phyloP scores from a whole-genome alignment of 2,329 filamentous ascomycete species.

The Aspergillus sp. region DNA sequence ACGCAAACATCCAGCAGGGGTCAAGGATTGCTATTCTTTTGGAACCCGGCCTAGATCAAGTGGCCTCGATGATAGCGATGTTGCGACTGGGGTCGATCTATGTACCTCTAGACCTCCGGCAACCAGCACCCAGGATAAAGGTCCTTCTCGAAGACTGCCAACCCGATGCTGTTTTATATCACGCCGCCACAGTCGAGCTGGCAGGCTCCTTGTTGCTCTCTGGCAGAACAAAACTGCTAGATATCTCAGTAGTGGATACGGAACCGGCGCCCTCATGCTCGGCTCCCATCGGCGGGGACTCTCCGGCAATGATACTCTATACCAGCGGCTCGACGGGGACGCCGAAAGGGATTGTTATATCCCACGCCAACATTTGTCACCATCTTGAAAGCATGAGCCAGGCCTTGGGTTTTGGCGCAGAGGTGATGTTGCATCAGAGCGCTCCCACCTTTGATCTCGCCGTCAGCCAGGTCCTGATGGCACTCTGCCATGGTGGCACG shows the following conservation, averaged over 20 bases:
- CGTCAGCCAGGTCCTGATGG: neutral
- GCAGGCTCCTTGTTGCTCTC: neutral
- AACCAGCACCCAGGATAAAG: neutral
- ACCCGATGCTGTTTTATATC: neutral
- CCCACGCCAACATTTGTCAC: neutral
- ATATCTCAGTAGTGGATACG: neutral
- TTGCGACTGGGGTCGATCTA: neutral
- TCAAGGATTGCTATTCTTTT: neutral
- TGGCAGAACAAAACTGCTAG: neutral
- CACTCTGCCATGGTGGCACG: neutral
- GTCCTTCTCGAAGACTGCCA: neutral
- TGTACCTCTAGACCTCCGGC: neutral
- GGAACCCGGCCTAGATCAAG: neutral
- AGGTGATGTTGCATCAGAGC: neutral
- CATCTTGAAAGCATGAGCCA: neutral
- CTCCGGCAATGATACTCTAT: neutral
- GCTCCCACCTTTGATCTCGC: neutral
- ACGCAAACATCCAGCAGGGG: neutral
- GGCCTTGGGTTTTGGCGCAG: neutral
- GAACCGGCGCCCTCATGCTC: neutral
- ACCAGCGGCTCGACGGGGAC: neutral
- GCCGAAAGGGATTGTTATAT: neutral
- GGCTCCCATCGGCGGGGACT: neutral
- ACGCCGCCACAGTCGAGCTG: neutral
- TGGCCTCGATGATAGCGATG: neutral